Evolutionary conservation across 75 land plant genomes (phyloP).

Genomic region (Sequoia sempervirens): DNA sequence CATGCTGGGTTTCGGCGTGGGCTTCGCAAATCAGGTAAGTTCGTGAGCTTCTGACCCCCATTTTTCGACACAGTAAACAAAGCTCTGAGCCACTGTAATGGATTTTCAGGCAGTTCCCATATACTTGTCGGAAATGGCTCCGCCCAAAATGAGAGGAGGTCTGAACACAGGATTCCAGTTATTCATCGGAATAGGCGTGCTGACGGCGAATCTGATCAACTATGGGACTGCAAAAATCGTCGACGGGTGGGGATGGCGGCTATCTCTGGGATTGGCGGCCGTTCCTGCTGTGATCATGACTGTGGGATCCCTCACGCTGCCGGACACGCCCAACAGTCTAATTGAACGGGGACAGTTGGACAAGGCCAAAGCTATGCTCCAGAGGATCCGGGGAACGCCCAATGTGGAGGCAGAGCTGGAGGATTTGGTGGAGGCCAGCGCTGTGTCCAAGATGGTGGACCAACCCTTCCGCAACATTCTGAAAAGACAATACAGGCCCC

Average conservation of each 20-base stretch:
- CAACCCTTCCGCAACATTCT: conserved; percentile 56
- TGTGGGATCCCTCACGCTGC: conserved; percentile 44
- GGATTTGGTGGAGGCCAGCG: conserved; percentile 57
- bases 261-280: conserved; percentile 27
- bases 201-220: conserved; percentile 64
- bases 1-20: conserved; percentile 15
- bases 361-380: conserved; percentile 32
- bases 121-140: conserved; percentile 85
- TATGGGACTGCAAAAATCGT: conserved; percentile 65
- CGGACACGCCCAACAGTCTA: conserved; percentile 75
- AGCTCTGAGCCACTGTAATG: too few relatives aligned
- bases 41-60: neutral
- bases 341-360: conserved; percentile 54
- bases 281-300: conserved; percentile 19
- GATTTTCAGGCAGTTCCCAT: conserved; percentile 30
- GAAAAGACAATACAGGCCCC: conserved; percentile 47
- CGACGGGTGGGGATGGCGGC: conserved; percentile 11
- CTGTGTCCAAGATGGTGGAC: conserved; percentile 34
- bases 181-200: conserved; percentile 54
- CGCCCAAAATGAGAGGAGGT: conserved; percentile 55
- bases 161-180: conserved; percentile 79
- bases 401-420: conserved; percentile 57
- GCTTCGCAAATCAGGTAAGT: conserved; percentile 14
- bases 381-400: conserved; percentile 48
- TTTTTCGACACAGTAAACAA: too few relatives aligned